These are phyloP conservation scores for Mycosarcoma maydis DNA, from an alignment of 1,284 basidiomycete species.

Conservation along the genomic window DNA sequence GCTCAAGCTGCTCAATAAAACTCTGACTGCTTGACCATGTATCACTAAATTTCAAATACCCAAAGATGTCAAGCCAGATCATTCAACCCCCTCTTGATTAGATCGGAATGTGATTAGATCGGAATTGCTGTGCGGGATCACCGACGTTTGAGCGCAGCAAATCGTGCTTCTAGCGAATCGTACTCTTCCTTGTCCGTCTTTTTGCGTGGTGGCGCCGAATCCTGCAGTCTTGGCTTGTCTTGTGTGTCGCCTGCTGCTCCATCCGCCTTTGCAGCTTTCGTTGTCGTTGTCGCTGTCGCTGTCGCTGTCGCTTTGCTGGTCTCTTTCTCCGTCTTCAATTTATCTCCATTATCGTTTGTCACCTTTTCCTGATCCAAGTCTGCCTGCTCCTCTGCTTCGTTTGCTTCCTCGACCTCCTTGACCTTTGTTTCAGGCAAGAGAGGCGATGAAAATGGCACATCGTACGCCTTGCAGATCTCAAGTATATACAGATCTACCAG, in stretches of 20 bases:
- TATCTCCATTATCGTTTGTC: neutral
- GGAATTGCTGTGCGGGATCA: neutral
- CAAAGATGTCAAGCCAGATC: no score
- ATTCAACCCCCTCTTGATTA: no score
- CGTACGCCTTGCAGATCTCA: slow-evolving; percentile 60
- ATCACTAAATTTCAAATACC: no score
- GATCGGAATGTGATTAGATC: neutral
- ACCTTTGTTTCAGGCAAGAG: slow-evolving; percentile 35
- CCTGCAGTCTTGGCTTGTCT: slow-evolving; percentile 11
- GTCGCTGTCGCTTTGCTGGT: slow-evolving; percentile 8
- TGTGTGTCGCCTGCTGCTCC: slow-evolving; percentile 9
- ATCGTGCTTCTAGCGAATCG: slow-evolving; percentile 43
- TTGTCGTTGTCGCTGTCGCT: neutral
- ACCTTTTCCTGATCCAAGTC: slow-evolving; percentile 5
- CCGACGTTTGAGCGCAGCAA: slow-evolving; percentile 47
- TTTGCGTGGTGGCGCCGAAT: slow-evolving; percentile 22
- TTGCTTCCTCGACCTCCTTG: slow-evolving; percentile 5
- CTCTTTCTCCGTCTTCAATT: slow-evolving; percentile 2
- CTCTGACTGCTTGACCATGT: neutral
- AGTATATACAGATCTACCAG: slow-evolving; percentile 75
- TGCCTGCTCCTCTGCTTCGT: slow-evolving; percentile 5
- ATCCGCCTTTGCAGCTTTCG: neutral
- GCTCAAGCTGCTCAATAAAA: slow-evolving; percentile 23
- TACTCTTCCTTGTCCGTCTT: slow-evolving; percentile 36
- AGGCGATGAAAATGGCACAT: slow-evolving; percentile 46